Conservation (phyloP, 2,329 filamentous ascomycete species). For the Fusarium chuoi region DNA sequence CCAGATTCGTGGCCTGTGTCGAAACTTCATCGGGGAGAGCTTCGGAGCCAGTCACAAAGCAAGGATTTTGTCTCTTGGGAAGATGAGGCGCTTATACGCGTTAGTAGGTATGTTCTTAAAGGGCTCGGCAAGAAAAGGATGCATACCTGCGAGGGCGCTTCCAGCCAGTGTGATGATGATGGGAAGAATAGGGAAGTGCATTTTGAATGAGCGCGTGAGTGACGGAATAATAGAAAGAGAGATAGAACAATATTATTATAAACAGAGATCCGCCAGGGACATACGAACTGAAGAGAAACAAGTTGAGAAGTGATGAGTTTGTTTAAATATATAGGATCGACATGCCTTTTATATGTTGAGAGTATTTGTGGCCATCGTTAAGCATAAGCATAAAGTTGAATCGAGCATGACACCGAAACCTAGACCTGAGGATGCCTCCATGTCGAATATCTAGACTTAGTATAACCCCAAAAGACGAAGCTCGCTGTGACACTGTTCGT, state of each 20-base stretch:
- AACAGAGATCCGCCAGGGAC: slow-evolving; percentile 14
- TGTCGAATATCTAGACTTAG: neutral
- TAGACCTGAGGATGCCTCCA: neutral
- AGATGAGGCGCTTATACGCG: slow-evolving; percentile 27
- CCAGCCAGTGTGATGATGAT: slow-evolving; percentile 29
- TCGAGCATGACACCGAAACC: slow-evolving; percentile 3
- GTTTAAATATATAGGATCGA: neutral
- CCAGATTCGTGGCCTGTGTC: slow-evolving; percentile 54
- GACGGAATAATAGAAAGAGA: neutral
- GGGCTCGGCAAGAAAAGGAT: neutral
- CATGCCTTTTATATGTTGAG: slow-evolving; percentile 21
- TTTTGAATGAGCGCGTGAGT: slow-evolving; percentile 7
- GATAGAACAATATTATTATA: neutral
- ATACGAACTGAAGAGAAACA: slow-evolving; percentile 10
- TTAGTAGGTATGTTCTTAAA: neutral
- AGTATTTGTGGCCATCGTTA: slow-evolving; percentile 14
- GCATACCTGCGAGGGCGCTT: slow-evolving; percentile 34
- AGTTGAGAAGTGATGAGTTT: neutral
- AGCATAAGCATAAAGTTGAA: slow-evolving; percentile 12
- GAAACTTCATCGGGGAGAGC: slow-evolving; percentile 62
- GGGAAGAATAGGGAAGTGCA: slow-evolving; percentile 31
- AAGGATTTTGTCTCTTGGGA: slow-evolving; percentile 52
- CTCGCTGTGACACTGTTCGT: slow-evolving; percentile 30
- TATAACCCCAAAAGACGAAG: slow-evolving; percentile 16
- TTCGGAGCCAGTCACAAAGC: slow-evolving; percentile 64